Conservation (phyloP, 2,329 filamentous ascomycete species). For the Trichoderma atrobrunneum region DNA sequence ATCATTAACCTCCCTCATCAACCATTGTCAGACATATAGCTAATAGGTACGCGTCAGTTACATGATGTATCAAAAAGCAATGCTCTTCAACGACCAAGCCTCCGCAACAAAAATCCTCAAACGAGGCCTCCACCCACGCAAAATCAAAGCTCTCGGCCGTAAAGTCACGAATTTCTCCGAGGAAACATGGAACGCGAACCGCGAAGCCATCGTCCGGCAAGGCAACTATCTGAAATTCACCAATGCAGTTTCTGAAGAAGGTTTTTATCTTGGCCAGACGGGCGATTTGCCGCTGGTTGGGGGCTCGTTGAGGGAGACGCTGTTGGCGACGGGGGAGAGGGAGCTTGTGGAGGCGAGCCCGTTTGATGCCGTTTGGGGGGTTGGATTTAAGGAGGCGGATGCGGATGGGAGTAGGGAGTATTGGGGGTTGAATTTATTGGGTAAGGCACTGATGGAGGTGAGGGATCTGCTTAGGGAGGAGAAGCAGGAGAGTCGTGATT, state of each 20-base stretch:
- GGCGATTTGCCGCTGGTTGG: constrained; percentile 29
- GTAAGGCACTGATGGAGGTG: constrained; percentile 59
- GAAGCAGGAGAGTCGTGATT: constrained; percentile 32
- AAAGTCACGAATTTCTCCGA: constrained; percentile 52
- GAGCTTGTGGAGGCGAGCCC: constrained; percentile 63
- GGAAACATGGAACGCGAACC: constrained; percentile 49
- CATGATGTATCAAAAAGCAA: constrained; percentile 55
- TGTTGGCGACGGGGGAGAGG: constrained; percentile 57
- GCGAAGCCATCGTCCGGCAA: constrained; percentile 53
- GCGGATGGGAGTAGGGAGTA: constrained; percentile 45
- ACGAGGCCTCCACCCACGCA: constrained; percentile 40
- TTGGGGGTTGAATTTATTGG: constrained; percentile 66
- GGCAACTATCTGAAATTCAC: constrained; percentile 62
- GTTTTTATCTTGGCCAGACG: constrained; percentile 26
- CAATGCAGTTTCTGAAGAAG: constrained; percentile 33
- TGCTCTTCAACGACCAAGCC: constrained; percentile 46
- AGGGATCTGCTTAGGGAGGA: constrained; percentile 46
- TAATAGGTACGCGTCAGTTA: constrained; percentile 34
- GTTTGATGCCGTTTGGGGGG: constrained; percentile 62
- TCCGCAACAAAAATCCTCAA: constrained; percentile 49
- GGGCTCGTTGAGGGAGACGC: constrained; percentile 41
- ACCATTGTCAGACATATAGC: not conserved
- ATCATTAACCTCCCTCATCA: not conserved
- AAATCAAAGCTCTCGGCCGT: constrained; percentile 55
- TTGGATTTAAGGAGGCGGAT: constrained; percentile 55